Base-by-base conservation (phyloP, 495 filamentous ascomycete genomes). In the Recurvomyces mirabilis region DNA sequence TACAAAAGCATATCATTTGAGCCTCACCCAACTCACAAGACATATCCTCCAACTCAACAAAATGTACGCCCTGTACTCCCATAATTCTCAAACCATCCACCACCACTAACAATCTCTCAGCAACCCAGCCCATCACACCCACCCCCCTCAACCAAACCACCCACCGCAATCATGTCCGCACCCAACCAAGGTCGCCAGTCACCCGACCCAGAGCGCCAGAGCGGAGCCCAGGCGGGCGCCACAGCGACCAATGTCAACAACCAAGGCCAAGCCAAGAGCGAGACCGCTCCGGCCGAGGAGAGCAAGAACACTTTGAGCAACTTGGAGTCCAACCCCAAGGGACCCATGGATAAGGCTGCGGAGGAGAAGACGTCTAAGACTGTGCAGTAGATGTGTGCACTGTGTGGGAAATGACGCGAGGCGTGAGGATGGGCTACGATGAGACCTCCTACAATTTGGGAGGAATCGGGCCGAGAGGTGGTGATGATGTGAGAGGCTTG, bases 151-250 rank as follows among this genome's bases (percentile, higher is more conserved):
- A n/a, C n/a, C n/a, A n/a, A n/a, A n/a, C n/a, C n/a, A n/a, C n/a
- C n/a, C n/a, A n/a, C n/a, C n/a, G n/a, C n/a, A n/a, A 46, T 29
- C 19, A 50, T 81, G 78, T 78, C 78, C 44, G 64, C 68, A 20
- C 66, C 64, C 29, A 68, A 71, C 62, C 54, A 69, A 56, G 84
- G 86, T 61, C 81, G 79, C 53, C 77, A 94, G 60, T 96, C 89
- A 9, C 89, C 89, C 12, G 65, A 76, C 14, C 85, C 84, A 7
- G 80, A 87, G 66, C 38, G 54, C 38, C 81, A 83, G 58, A 59
- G 70, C n/a, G 75, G 71, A 41, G 60, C 65, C 23, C 88, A 95
- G 63, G 65, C 75, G 35, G 59, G 68, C 28, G 75, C 74, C 5
- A 68, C 70, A 0, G 74, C 64, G 25, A 64, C 67, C 12, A 52